phyloP scores from a whole-genome alignment of 1,284 basidiomycete species.

The Microbotryum lychnidis-dioicae region DNA sequence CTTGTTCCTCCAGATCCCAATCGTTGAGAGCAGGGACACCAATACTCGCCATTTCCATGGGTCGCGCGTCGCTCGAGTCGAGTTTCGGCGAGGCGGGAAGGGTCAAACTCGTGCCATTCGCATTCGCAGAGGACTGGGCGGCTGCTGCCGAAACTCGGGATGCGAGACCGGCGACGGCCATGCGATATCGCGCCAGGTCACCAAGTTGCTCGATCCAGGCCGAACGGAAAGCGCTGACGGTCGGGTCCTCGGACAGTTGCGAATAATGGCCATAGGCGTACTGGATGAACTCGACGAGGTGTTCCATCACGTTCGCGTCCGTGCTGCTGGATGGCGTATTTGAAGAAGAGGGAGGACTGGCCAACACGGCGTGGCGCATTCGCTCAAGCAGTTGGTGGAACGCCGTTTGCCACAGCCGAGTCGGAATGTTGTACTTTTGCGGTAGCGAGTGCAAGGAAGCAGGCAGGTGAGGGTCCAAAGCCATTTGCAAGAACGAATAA shows the following conservation, averaged over 20 bases:
- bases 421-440: slow-evolving; percentile 88
- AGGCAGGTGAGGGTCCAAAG: slow-evolving; percentile 76
- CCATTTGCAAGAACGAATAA: slow-evolving; percentile 76
- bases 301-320: slow-evolving; percentile 48
- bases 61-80: slow-evolving; percentile 51
- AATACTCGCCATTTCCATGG: slow-evolving; percentile 51
- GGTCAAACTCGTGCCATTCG: slow-evolving; percentile 3
- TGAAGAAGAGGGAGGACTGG: slow-evolving; percentile 25
- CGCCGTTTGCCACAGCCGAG: slow-evolving; percentile 81
- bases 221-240: slow-evolving; percentile 59
- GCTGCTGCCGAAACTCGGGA: slow-evolving; percentile 21
- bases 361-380: slow-evolving; percentile 66
- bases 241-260: slow-evolving; percentile 73
- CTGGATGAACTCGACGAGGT: slow-evolving; percentile 83
- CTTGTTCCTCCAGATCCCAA: slow-evolving; percentile 85
- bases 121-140: slow-evolving; percentile 17
- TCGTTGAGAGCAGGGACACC: slow-evolving; percentile 76
- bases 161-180: slow-evolving; percentile 61
- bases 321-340: slow-evolving; percentile 1
- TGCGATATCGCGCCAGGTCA: slow-evolving; percentile 86
- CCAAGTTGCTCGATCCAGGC: slow-evolving; percentile 95
- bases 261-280: slow-evolving; percentile 93
- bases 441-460: slow-evolving; percentile 80
- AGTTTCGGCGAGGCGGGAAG: slow-evolving; percentile 47
- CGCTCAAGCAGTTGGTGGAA: slow-evolving; percentile 86